Evolutionary conservation across 495 filamentous ascomycete genomes (phyloP).

Genomic region (Sabuloglossum arenarium): DNA sequence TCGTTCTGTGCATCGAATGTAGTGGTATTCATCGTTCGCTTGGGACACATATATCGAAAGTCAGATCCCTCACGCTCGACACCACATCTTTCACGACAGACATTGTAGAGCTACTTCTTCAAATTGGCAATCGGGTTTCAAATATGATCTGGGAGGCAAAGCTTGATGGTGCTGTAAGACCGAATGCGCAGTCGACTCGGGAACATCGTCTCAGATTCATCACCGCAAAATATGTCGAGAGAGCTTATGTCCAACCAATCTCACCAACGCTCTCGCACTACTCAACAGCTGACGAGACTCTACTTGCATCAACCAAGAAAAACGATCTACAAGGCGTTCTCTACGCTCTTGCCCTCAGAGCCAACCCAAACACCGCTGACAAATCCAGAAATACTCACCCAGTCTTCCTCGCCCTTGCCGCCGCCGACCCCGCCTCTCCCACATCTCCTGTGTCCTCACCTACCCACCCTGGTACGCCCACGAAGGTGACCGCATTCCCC

Average conservation of each 20-base stretch:
- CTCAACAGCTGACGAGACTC: slow-evolving; percentile 63
- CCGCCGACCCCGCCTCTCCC: slow-evolving; percentile 71
- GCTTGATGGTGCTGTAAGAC: slow-evolving; percentile 46
- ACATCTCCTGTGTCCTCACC: slow-evolving; percentile 21
- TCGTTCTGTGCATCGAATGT: slow-evolving; percentile 95
- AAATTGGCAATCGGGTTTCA: slow-evolving; percentile 80
- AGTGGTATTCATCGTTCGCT: slow-evolving; percentile 93
- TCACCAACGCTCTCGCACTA: slow-evolving; percentile 56
- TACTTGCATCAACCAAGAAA: slow-evolving; percentile 83
- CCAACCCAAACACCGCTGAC: slow-evolving; percentile 73
- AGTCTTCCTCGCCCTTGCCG: slow-evolving; percentile 80
- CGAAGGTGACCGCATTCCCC: slow-evolving; percentile 40
- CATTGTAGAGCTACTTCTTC: slow-evolving; percentile 81
- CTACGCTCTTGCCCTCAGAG: slow-evolving; percentile 71
- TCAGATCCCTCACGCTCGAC: slow-evolving; percentile 87
- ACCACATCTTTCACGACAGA: slow-evolving; percentile 90
- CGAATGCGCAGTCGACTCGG: slow-evolving; percentile 50
- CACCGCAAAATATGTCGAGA: slow-evolving; percentile 80
- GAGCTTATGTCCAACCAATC: slow-evolving; percentile 59
- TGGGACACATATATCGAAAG: slow-evolving; percentile 93
- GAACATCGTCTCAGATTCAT: slow-evolving; percentile 87
- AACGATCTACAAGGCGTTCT: slow-evolving; percentile 85
- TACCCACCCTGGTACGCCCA: slow-evolving; percentile 14
- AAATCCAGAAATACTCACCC: slow-evolving; percentile 74
- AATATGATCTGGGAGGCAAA: slow-evolving; percentile 95